Percentiles rank a stretch among this genome's conserved stretches.
Evolutionary conservation across 2,329 filamentous ascomycete genomes (phyloP).

Genomic region (Fusarium setosum): DNA sequence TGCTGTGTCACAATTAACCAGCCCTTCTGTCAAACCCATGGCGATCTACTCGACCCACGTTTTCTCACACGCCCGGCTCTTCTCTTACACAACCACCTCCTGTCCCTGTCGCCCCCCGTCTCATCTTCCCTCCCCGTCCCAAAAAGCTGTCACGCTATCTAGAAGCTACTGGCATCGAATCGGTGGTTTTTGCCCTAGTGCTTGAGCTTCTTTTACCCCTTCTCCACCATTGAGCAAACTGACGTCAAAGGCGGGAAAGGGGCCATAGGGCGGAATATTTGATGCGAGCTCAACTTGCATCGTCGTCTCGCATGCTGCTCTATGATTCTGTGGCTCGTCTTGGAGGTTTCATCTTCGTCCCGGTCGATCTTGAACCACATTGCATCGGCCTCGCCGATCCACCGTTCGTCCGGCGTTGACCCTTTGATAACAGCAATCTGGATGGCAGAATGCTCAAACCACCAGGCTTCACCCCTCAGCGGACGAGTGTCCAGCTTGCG

Average conservation of each 20-base stretch:
- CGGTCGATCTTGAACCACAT: slow-evolving; percentile 26
- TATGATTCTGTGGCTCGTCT: slow-evolving; percentile 24
- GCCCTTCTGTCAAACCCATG: background rate
- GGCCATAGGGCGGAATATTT: slow-evolving; percentile 5
- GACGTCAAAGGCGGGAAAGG: slow-evolving; percentile 8
- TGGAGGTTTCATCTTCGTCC: slow-evolving; percentile 38
- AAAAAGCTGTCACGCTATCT: slow-evolving; percentile 19
- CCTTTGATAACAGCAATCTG: background rate
- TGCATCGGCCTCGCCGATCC: slow-evolving; percentile 25
- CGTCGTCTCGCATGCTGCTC: slow-evolving; percentile 25
- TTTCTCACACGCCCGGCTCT: slow-evolving; percentile 11
- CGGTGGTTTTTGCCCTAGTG: slow-evolving; percentile 14
- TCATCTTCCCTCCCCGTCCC: slow-evolving; percentile 18
- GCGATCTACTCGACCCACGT: background rate
- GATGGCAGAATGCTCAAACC: slow-evolving; percentile 3
- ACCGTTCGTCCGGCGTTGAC: slow-evolving; percentile 20
- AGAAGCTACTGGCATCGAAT: slow-evolving; percentile 21
- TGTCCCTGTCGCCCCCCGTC: slow-evolving; percentile 32
- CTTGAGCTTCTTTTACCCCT: too few species aligned
- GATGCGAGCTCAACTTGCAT: slow-evolving; percentile 22
- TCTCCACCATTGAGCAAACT: slow-evolving; percentile 9
- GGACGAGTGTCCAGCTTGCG: slow-evolving; percentile 3
- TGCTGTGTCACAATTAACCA: background rate
- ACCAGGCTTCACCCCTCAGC: slow-evolving; percentile 5
- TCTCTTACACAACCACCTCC: slow-evolving; percentile 25